A percentile compares a stretch with the other conserved stretches of the same genome.
Evolutionary conservation across 2,329 filamentous ascomycete genomes (phyloP).

Genomic region (Tolypocladium guangdongense): DNA sequence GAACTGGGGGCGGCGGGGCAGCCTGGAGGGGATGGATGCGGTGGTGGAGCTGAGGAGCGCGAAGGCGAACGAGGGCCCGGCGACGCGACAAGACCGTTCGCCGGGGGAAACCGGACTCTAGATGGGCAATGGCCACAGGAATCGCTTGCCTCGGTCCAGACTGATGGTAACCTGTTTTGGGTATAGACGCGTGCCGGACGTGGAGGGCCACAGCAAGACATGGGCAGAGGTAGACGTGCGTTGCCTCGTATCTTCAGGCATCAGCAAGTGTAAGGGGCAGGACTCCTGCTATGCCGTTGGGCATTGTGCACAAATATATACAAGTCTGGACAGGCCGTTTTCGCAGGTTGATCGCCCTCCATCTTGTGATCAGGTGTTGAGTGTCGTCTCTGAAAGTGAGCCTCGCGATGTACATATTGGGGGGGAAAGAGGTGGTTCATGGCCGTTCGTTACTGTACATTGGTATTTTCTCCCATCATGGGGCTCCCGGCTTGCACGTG

Average conservation of each 20-base stretch:
- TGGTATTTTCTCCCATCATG: not conserved
- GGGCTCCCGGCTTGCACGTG: not conserved
- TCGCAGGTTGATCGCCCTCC: not conserved
- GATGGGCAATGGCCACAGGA: not conserved
- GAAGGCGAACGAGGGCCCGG: slow-evolving; percentile 4
- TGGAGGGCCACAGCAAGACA: too few relatives aligned
- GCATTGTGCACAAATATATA: not conserved
- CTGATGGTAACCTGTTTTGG: not conserved
- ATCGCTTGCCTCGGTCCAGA: too few relatives aligned
- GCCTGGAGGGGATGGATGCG: slow-evolving; percentile 46
- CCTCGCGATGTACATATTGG: not conserved
- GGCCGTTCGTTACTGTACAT: not conserved
- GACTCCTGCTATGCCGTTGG: not conserved
- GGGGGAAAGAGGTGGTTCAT: not conserved
- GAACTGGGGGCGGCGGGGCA: slow-evolving; percentile 82
- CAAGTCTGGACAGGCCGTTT: too few relatives aligned
- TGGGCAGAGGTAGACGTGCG: not conserved
- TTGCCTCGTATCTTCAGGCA: not conserved
- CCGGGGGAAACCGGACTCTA: not conserved
- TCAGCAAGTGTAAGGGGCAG: not conserved
- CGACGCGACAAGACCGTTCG: not conserved
- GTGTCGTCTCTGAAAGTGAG: not conserved
- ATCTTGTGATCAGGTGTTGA: not conserved
- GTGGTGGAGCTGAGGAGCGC: slow-evolving; percentile 16
- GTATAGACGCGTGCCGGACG: not conserved